Conservation (phyloP, 306 rosid genomes). For the Cucumis hystrix region DNA sequence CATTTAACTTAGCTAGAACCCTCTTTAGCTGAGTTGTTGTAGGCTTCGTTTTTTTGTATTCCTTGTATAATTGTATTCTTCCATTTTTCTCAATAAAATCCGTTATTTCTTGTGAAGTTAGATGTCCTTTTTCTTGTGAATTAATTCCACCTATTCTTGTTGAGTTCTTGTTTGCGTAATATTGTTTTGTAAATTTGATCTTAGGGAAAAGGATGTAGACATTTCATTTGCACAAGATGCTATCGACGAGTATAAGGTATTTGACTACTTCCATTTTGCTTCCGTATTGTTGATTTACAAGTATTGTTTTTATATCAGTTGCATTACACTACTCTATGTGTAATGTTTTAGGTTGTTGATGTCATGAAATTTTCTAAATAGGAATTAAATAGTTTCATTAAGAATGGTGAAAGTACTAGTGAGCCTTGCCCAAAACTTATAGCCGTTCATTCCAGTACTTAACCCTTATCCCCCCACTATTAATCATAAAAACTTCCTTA, state of each 20-base stretch:
- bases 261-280: background rate
- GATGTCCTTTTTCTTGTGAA: background rate
- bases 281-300: background rate
- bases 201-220: constrained; percentile 94
- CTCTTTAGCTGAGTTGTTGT: too few species aligned
- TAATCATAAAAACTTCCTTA: background rate
- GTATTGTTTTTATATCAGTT: background rate
- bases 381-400: background rate
- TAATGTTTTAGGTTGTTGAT: background rate
- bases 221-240: constrained; percentile 90
- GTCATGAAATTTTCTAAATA: background rate
- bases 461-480: background rate
- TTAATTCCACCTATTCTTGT: background rate
- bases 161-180: constrained; percentile 14
- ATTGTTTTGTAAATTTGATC: constrained; percentile 13
- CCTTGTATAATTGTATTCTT: too few species aligned
- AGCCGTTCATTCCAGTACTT: background rate
- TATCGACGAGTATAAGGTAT: constrained; percentile 94
- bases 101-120: background rate
- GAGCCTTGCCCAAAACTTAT: background rate
- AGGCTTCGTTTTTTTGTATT: too few species aligned
- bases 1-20: too few species aligned
- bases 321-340: background rate
- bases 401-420: background rate
- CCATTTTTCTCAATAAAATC: too few species aligned